These are phyloP conservation scores for Candida chilensis DNA, from an alignment of 805 yeast genomes.

Conservation along the genomic window DNA sequence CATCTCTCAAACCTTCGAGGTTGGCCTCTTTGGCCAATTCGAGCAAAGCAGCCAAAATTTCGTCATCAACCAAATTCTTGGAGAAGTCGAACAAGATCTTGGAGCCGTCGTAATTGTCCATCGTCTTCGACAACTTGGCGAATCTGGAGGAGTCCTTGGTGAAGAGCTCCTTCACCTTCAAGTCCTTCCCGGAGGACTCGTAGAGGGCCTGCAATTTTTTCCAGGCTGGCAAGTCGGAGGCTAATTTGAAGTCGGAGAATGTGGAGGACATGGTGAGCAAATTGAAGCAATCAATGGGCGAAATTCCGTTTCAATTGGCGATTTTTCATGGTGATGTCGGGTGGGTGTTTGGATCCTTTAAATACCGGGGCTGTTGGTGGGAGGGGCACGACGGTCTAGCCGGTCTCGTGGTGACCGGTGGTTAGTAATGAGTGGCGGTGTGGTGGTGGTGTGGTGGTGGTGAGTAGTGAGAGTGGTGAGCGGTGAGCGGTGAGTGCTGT, in stretches of 20 bases:
- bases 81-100: conserved; percentile 91
- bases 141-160: conserved; percentile 66
- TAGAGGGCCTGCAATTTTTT: conserved; percentile 62
- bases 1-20: conserved; percentile 81
- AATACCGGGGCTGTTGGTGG: no score
- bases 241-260: conserved; percentile 36
- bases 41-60: conserved; percentile 57
- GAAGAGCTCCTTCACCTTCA: conserved; percentile 75
- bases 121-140: conserved; percentile 66
- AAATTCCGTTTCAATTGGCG: no score
- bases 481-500: no score
- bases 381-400: no score
- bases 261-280: conserved; percentile 1
- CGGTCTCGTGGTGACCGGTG: no score
- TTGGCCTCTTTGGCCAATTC: conserved; percentile 85
- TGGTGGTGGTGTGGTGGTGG: no score
- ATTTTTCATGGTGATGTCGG: no score
- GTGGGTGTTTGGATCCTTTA: no score
- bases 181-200: conserved; percentile 57
- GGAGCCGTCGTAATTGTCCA: conserved; percentile 79
- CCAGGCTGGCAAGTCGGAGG: conserved; percentile 81
- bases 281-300: no score
- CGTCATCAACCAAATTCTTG: conserved; percentile 87
- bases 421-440: no score
- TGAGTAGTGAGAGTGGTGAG: no score